Evolutionary conservation across 768 basidiomycete species (phyloP), one percentile per base, ranked within the genome.

Genomic region (Suillus alpinus): DNA sequence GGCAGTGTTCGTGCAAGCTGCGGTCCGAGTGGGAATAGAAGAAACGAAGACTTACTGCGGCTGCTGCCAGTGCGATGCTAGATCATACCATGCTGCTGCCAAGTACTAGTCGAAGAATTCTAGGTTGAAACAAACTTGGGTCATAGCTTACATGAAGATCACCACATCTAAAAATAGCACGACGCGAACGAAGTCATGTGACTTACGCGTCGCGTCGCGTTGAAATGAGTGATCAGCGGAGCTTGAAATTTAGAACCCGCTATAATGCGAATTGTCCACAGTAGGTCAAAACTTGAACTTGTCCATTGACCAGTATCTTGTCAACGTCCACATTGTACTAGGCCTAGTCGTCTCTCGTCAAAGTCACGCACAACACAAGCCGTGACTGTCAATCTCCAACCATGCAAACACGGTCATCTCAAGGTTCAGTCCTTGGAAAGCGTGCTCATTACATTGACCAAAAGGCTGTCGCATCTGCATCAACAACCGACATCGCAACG

Each of bases 341-440:
- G 6, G 18, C 29, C 18, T 12, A 31, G 29, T 31, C 8, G 12
- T 20, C 36, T 43, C 59, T 23, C 55, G 23, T 40, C 29, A 53
- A 53, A 53, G 23, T 58, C 29, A n/a, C 8, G 39, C 7, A 23
- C 36, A 23, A 43, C 29, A 31, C 13, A 44, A 56, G 59, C 50
- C 32, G 56, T 44, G 34, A n/a, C 39, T 49, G 12, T 52, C 31
- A 20, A 41, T 41, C 34, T 55, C 57, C 59, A 65, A 49, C 59
- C 56, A 82, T 83, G 81, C 77, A 75, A 67, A 78, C 78, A 40
- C 69, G 76, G 29, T 66, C 78, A 72, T 60, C 66, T 64, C 61
- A 78, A 74, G 31, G 78, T 71, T 80, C 82, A 29, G 80, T 84
- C 52, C 78, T 84, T 31, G 83, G 83, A 44, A 84, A 84, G 68